Evolutionary conservation across 2,329 filamentous ascomycete genomes (phyloP), one percentile per base, ranked within the genome.

Genomic region (Gremmenia infestans): DNA sequence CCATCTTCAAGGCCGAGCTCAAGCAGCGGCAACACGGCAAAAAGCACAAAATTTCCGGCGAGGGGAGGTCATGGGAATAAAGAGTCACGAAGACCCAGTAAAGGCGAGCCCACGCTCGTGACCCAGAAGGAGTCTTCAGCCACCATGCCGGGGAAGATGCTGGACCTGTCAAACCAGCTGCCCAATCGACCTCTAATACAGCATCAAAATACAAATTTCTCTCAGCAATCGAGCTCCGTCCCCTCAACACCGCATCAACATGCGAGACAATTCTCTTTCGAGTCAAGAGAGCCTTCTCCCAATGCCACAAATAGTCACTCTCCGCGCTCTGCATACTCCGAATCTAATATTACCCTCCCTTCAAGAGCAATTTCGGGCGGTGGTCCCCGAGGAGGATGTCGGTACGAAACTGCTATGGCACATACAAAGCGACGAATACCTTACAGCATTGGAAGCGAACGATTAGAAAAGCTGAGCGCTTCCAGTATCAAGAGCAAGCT

Each of bases 181-280:
- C 65, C 67, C 35, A 47, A 63, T 52, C 62, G 65, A 64, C 63
- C 66, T 58, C 61, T 66, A 48, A 63, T 65, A 62, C 74, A 70
- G 74, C 79, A 62, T 74, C 78, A 57, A 73, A 79, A 60, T 72
- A 82, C 62, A 62, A 70, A 48, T 61, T 73, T 74, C 56, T 81
- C 78, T 48, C 83, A 85, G 52, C 83, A 95, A 69, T 95, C 93
- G 23, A 96, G 81, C 70, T 97, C 93, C 8, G 89, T 97, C 49
- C 93, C 93, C 1, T 95, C 93, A 1, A 97, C 93, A 3, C 94
- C 93, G 8, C 89, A 93, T 68, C 92, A 97, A 71, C 88, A 89
- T 72, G 84, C 91, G 62, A 85, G 91, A 57, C 87, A 92, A 66
- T 88, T 94, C 67, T 88, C 88, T 2, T 89, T 88, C 66, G 84